phyloP scores from a whole-genome alignment of 352 stramenopile species.

The Phytophthora multivora region DNA sequence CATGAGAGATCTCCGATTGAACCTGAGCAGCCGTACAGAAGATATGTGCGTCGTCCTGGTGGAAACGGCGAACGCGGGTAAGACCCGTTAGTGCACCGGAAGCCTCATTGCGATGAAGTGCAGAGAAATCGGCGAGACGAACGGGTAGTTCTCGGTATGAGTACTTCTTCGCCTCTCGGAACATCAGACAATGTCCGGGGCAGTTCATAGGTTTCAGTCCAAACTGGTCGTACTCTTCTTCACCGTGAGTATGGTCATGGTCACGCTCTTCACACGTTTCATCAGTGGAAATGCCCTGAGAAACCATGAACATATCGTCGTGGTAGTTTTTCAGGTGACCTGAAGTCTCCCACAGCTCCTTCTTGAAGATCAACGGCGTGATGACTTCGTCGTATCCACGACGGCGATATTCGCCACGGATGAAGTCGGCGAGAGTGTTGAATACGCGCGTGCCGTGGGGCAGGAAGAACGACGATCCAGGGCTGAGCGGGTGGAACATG shows the following conservation, averaged over 20 bases:
- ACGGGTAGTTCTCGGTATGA: conserved; percentile 96
- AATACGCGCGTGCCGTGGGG: conserved; percentile 98
- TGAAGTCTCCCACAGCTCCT: conserved; percentile 97
- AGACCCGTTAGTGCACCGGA: conserved; percentile 96
- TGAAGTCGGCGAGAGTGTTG: conserved; percentile 94
- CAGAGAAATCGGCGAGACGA: conserved; percentile 95
- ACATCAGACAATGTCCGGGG: conserved; percentile 97
- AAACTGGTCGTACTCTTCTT: conserved; percentile 87
- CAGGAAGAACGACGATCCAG: conserved; percentile 98
- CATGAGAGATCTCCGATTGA: conserved; percentile 94
- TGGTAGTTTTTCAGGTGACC: conserved; percentile 97
- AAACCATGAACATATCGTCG: conserved; percentile 96
- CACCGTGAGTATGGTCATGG: conserved; percentile 22
- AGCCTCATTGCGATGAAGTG: conserved; percentile 95
- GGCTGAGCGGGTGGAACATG: conserved; percentile 94
- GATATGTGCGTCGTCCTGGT: conserved; percentile 98
- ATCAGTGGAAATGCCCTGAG: conserved; percentile 62
- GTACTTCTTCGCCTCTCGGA: conserved; percentile 93
- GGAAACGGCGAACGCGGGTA: conserved; percentile 97
- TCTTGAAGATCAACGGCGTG: conserved; percentile 97
- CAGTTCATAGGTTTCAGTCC: conserved; percentile 99
- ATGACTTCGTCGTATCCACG: conserved; percentile 97
- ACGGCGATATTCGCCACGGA: conserved; percentile 83
- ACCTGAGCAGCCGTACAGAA: conserved; percentile 97
- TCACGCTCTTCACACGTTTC: conserved; percentile 22